These are phyloP conservation scores for Trichophyton schoenleinii DNA, from an alignment of 2,329 filamentous ascomycete genomes.

Conservation along the genomic window DNA sequence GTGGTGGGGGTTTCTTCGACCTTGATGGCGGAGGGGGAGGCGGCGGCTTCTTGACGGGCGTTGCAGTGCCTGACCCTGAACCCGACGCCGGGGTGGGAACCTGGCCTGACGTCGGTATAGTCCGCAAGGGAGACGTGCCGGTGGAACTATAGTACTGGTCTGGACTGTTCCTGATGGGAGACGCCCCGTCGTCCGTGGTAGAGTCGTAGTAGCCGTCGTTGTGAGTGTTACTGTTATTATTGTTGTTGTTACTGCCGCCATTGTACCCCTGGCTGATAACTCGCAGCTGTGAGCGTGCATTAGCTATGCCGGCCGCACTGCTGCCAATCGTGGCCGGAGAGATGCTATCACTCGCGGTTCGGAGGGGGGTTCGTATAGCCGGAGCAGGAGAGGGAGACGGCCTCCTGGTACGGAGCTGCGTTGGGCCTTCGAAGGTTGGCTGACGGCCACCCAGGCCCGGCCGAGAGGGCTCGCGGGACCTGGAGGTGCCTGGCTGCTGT, in stretches of 20 bases:
- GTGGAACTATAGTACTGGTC: constrained; percentile 29
- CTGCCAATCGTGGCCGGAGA: constrained; percentile 12
- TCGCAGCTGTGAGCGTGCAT: constrained; percentile 37
- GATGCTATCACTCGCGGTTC: constrained; percentile 44
- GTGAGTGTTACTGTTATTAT: too few relatives aligned
- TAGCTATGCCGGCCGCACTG: constrained; percentile 23
- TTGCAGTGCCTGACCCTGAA: constrained; percentile 10
- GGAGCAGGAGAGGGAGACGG: constrained; percentile 31
- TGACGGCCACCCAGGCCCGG: constrained; percentile 38
- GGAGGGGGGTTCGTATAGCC: constrained; percentile 34
- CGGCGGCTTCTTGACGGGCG: constrained; percentile 41
- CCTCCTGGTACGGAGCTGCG: constrained; percentile 39
- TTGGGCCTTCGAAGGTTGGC: constrained; percentile 47
- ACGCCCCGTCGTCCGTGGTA: constrained; percentile 38
- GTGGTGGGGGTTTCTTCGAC: constrained; percentile 53
- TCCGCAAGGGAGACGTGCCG: constrained; percentile 43
- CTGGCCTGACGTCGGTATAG: constrained; percentile 38
- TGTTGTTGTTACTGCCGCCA: constrained; percentile 12
- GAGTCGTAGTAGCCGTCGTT: constrained; percentile 40
- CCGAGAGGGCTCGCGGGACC: constrained; percentile 32
- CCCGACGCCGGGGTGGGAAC: constrained; percentile 2
- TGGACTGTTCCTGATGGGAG: constrained; percentile 37
- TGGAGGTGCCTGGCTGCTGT: constrained; percentile 24
- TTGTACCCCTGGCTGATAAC: constrained; percentile 25
- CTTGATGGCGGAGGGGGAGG: constrained; percentile 51